A percentile compares a stretch with the other conserved stretches of the same genome.
phyloP scores from a whole-genome alignment of 1,284 basidiomycete genomes.

The Ceratobasidium sp. region DNA sequence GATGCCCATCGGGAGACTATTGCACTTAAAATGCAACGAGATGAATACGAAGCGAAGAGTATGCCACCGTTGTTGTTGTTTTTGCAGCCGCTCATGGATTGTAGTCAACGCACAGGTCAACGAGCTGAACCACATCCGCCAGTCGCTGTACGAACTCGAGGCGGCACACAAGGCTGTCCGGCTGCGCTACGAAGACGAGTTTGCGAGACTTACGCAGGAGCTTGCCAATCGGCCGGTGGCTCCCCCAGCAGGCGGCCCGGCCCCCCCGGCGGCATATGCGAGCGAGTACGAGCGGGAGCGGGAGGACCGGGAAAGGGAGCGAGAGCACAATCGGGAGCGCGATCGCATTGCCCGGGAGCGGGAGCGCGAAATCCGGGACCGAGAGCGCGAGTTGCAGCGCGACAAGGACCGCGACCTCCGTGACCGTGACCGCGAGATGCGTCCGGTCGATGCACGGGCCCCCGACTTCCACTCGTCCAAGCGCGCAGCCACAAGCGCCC shows the following conservation, averaged over 20 bases:
- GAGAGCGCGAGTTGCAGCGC: constrained; percentile 44
- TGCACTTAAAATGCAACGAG: constrained; percentile 75
- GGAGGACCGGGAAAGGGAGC: constrained; percentile 45
- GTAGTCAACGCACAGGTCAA: constrained; percentile 73
- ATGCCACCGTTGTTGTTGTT: constrained; percentile 47
- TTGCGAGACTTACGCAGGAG: constrained; percentile 68
- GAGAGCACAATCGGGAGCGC: constrained; percentile 37
- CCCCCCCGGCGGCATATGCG: constrained; percentile 8
- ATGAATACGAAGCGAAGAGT: constrained; percentile 91
- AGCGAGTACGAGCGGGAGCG: constrained; percentile 39
- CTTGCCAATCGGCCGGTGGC: constrained; percentile 53
- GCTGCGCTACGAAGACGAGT: constrained; percentile 75
- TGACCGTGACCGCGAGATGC: constrained; percentile 47
- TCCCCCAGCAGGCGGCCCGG: background rate
- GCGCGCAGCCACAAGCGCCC: constrained; percentile 10
- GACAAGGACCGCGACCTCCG: constrained; percentile 43
- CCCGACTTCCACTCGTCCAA: constrained; percentile 38
- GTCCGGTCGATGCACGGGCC: constrained; percentile 28
- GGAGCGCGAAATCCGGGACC: constrained; percentile 43
- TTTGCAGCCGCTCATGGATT: constrained; percentile 12
- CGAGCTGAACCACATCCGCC: constrained; percentile 73
- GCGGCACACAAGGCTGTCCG: constrained; percentile 72
- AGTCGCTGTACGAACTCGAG: constrained; percentile 79
- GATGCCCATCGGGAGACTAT: constrained; percentile 71
- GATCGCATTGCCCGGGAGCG: constrained; percentile 38